These are phyloP conservation scores for Lepidopterella palustris DNA, from an alignment of 495 filamentous ascomycete species.

Conservation along the genomic window DNA sequence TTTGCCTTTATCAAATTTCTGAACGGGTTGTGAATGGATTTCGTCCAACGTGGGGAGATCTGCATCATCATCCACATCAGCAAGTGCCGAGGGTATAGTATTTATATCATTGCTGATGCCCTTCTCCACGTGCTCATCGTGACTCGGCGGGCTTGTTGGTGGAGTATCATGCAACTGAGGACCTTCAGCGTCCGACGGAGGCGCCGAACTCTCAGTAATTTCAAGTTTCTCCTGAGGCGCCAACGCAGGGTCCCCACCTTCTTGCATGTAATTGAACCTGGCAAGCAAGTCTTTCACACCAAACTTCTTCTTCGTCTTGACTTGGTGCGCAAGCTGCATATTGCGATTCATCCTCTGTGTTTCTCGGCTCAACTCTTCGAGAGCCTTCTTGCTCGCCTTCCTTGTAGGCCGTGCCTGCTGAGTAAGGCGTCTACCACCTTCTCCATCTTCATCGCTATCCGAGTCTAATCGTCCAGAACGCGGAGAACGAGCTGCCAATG, in stretches of 20 bases:
- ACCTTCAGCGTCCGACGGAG: constrained; percentile 44
- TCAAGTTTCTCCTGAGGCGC: constrained; percentile 17
- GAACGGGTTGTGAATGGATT: constrained; percentile 15
- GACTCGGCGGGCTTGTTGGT: constrained; percentile 33
- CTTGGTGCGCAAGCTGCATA: constrained; percentile 86
- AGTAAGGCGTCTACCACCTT: constrained; percentile 24
- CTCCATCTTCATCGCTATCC: constrained; percentile 18
- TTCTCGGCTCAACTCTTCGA: constrained; percentile 92
- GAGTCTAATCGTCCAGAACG: constrained; percentile 6
- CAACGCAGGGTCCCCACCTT: constrained; percentile 19
- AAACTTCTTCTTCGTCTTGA: constrained; percentile 86
- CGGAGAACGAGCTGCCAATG: neutral
- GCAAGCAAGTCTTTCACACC: constrained; percentile 78
- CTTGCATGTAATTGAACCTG: constrained; percentile 65
- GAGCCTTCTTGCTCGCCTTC: constrained; percentile 89
- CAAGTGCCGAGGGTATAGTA: neutral
- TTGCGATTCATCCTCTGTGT: constrained; percentile 86
- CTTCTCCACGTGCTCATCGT: constrained; percentile 5
- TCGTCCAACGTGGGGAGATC: constrained; percentile 7
- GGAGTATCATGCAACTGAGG: constrained; percentile 42
- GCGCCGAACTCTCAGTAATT: constrained; percentile 23
- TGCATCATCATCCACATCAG: constrained; percentile 2
- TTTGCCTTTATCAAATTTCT: constrained; percentile 47
- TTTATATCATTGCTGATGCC: neutral
- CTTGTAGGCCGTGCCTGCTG: constrained; percentile 55